Percentiles rank a stretch among this genome's conserved stretches.
These are phyloP conservation scores for Tetrahymena elliotti DNA, from an alignment of 73 alveolate genomes.

Conservation along the genomic window DNA sequence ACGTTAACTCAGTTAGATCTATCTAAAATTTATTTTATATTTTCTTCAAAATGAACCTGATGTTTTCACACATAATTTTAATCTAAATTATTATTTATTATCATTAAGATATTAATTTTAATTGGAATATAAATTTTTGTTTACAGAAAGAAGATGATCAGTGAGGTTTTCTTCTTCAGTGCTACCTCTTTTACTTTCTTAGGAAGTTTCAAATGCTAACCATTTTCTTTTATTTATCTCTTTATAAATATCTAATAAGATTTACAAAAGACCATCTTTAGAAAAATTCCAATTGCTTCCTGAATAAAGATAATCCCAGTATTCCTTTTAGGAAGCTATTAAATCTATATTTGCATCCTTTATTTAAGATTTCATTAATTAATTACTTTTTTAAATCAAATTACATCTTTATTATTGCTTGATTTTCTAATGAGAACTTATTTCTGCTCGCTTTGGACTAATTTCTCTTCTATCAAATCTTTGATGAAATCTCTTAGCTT, in stretches of 20 bases:
- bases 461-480: neutral
- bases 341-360: neutral
- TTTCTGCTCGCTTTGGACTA: neutral
- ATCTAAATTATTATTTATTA: neutral
- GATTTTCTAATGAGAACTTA: neutral
- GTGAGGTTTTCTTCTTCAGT: neutral
- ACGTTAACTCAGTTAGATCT: neutral
- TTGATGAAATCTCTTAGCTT: neutral
- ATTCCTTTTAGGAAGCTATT: neutral
- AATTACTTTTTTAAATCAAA: neutral
- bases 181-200: neutral
- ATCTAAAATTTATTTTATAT: neutral
- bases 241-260: neutral
- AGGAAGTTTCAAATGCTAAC: neutral
- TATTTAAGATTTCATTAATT: neutral
- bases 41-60: neutral
- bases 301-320: neutral
- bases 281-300: neutral
- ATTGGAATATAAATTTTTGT: neutral
- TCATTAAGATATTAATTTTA: neutral
- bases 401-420: neutral
- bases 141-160: neutral
- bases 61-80: neutral
- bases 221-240: neutral
- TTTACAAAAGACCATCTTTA: neutral